phyloP scores from a whole-genome alignment of 1,139 yeast genomes.

The Candida smagusa region DNA sequence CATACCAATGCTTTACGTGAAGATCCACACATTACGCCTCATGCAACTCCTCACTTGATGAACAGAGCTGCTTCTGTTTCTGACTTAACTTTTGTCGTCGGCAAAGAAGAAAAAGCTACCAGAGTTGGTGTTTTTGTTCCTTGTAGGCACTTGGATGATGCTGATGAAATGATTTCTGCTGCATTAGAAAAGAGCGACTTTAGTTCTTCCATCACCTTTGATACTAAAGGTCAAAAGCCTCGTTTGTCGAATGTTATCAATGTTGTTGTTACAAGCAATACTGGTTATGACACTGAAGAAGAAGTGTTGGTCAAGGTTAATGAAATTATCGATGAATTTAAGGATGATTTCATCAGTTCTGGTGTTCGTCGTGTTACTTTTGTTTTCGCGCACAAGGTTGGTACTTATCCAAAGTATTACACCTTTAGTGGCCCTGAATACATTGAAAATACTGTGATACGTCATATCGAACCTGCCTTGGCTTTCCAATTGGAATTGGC shows the following conservation, averaged over 20 bases:
- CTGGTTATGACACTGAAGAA: constrained; percentile 70
- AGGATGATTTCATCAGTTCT: constrained; percentile 64
- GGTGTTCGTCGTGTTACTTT: constrained; percentile 90
- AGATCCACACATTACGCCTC: constrained; percentile 51
- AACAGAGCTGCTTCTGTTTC: constrained; percentile 90
- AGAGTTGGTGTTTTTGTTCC: constrained; percentile 90
- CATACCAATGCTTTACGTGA: constrained; percentile 50
- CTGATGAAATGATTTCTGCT: constrained; percentile 74
- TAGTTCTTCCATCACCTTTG: constrained; percentile 34
- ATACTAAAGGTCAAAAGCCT: constrained; percentile 33
- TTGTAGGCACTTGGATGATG: constrained; percentile 79
- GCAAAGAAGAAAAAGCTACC: constrained; percentile 50
- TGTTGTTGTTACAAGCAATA: constrained; percentile 69
- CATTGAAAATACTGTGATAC: constrained; percentile 80
- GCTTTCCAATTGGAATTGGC: constrained; percentile 96
- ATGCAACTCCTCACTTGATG: constrained; percentile 40
- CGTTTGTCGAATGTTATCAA: constrained; percentile 73
- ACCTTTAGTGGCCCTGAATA: constrained; percentile 91
- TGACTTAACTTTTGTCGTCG: constrained; percentile 82
- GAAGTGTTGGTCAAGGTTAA: constrained; percentile 61
- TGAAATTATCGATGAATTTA: constrained; percentile 65
- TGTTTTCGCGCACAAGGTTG: constrained; percentile 78
- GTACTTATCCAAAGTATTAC: constrained; percentile 90
- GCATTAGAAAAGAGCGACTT: constrained; percentile 73
- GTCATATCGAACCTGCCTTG: constrained; percentile 97